Evolutionary conservation across 2,329 filamentous ascomycete species (phyloP).

Genomic region (Chaetothyriales sp.): DNA sequence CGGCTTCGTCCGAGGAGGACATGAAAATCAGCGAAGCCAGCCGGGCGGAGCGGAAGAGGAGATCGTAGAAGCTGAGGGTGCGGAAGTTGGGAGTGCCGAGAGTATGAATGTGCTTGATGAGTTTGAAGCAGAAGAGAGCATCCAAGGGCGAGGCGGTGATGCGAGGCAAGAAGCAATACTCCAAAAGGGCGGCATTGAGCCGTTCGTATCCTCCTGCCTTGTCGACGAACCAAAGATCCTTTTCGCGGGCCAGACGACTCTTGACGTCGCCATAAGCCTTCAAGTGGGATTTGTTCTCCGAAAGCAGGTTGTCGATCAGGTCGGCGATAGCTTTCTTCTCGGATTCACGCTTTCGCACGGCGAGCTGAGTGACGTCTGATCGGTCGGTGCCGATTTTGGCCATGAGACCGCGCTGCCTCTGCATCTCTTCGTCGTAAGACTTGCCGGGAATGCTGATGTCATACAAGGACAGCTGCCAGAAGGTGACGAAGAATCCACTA

Average conservation of each 20-base stretch:
- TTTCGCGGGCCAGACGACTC: conserved; percentile 59
- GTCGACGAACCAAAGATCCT: conserved; percentile 62
- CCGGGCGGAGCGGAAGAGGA: conserved; percentile 70
- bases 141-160: conserved; percentile 72
- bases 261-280: conserved; percentile 54
- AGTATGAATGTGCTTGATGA: conserved; percentile 77
- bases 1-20: conserved; percentile 78
- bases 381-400: conserved; percentile 56
- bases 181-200: conserved; percentile 64
- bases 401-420: conserved; percentile 53
- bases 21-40: conserved; percentile 74
- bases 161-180: conserved; percentile 85
- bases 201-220: conserved; percentile 49
- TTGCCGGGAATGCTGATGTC: conserved; percentile 65
- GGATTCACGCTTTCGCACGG: conserved; percentile 52
- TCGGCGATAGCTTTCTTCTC: conserved; percentile 57
- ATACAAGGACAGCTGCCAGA: conserved; percentile 78
- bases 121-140: conserved; percentile 74
- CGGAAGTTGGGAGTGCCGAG: conserved; percentile 76
- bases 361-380: conserved; percentile 55
- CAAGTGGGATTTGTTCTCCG: conserved; percentile 59
- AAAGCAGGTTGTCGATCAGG: conserved; percentile 54
- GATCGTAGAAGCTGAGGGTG: conserved; percentile 68
- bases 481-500: conserved; percentile 71
- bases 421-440: conserved; percentile 65